Evolutionary conservation across 2,329 filamentous ascomycete species (phyloP), one percentile per base, ranked within the genome.

Genomic region (Aspergillus felis): DNA sequence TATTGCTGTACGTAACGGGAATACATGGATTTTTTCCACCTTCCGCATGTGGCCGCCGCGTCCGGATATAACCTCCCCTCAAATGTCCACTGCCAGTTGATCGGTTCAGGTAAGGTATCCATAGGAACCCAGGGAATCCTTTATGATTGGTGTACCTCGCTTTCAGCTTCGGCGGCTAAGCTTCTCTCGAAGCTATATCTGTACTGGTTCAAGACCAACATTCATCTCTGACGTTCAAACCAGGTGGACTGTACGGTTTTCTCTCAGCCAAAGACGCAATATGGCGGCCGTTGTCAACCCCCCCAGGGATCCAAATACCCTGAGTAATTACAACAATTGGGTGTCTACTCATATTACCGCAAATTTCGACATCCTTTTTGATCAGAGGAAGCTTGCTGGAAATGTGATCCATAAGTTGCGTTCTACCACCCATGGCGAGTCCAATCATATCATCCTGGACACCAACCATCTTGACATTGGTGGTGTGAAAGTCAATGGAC

Each of bases 251-350:
- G 17, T 50, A 17, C 54, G 51, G 54, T 14, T 50, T 22, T 50
- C 50, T 51, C 58, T 44, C 28, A 38, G 48, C 50, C 51, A 51
- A 51, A 70, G 66, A 44, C 71, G 69, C 59, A 74, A 68, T n/a
- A 75, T 77, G 71, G 70, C 71, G 44, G 67, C 64, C 27, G 66
- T 68, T 44, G 78, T 79, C 63, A 74, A 72, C 46, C 71, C 73
- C 49, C 78, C 81, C 52, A 85, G 90, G 69, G 93, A 97, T 77
- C 92, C 92, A 54, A 95, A 92, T 74, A 97, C 94, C 27, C 78
- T 94, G 58, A 89, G 90, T 71, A 97, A 97, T 79, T 97, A 97
- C 76, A 87, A 90, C 74, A 87, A 88, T 56, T 97, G 91, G 87
- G 81, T 85, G 60, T 96, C 91, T 20, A 87, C 83, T 71, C 92